A percentile compares a stretch with the other conserved stretches of the same genome.
phyloP scores from a whole-genome alignment of 208 protist genomes.

The Tetramitus jugosus region DNA sequence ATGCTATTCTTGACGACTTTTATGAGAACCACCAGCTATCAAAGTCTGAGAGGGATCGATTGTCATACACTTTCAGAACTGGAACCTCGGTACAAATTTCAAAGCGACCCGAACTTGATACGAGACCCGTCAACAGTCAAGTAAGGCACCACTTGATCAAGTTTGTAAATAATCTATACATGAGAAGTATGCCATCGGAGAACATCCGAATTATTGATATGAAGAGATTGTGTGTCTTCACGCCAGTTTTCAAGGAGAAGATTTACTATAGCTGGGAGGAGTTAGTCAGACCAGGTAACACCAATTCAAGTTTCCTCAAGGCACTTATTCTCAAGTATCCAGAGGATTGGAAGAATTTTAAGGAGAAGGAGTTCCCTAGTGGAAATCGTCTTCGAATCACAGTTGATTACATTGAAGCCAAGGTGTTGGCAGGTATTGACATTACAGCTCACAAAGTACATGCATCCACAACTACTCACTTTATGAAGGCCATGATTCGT shows the following conservation, averaged over 20 bases:
- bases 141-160: not conserved
- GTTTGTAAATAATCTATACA: not conserved
- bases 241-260: not conserved
- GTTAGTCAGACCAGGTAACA: not conserved
- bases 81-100: not conserved
- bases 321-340: not conserved
- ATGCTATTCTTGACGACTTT: not conserved
- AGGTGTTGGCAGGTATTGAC: not conserved
- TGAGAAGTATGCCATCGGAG: not conserved
- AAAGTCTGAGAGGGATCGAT: not conserved
- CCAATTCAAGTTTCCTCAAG: not conserved
- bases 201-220: not conserved
- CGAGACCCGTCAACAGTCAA: not conserved
- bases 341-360: not conserved
- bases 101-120: not conserved
- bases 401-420: not conserved
- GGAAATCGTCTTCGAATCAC: not conserved
- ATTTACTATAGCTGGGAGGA: not conserved
- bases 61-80: not conserved
- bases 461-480: not conserved
- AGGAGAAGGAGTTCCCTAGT: not conserved
- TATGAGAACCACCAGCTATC: not conserved
- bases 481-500: not conserved
- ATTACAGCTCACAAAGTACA: not conserved
- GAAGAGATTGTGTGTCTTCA: not conserved